These are phyloP conservation scores for Punctularia strigosozonata DNA, from an alignment of 768 basidiomycete species.

Conservation along the genomic window DNA sequence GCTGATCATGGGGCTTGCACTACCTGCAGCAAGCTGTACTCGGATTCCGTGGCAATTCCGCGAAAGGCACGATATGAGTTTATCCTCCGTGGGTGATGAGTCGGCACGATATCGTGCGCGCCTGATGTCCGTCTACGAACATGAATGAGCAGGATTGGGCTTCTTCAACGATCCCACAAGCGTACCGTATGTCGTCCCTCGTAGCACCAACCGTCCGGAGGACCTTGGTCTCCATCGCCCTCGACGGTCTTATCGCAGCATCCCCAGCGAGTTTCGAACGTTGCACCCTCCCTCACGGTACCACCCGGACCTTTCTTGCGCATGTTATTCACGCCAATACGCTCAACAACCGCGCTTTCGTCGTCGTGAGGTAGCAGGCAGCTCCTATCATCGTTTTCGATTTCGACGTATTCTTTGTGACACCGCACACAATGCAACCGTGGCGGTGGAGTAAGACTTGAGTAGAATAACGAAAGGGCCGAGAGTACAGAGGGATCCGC, in stretches of 20 bases:
- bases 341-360: conserved; percentile 66
- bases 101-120: conserved; percentile 74
- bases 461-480: conserved; percentile 46
- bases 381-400: conserved; percentile 63
- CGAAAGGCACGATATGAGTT: conserved; percentile 46
- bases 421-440: conserved; percentile 66
- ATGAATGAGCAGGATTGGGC: neutral
- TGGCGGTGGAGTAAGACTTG: conserved; percentile 52
- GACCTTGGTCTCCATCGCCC: conserved; percentile 71
- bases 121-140: conserved; percentile 49
- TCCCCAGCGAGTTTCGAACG: conserved; percentile 49
- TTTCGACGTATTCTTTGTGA: conserved; percentile 55
- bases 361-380: conserved; percentile 71
- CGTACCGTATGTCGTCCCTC: conserved; percentile 70
- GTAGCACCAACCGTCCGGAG: conserved; percentile 82
- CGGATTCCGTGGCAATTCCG: conserved; percentile 40
- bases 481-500: conserved; percentile 28
- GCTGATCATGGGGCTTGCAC: conserved; percentile 13
- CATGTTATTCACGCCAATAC: conserved; percentile 34
- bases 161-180: conserved; percentile 5
- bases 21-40: conserved; percentile 11
- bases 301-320: conserved; percentile 14
- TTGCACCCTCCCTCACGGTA: conserved; percentile 18
- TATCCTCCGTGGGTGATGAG: conserved; percentile 56
- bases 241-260: conserved; percentile 67